Conservation (phyloP, 1,139 yeast species). For the Pichia sp. region DNA sequence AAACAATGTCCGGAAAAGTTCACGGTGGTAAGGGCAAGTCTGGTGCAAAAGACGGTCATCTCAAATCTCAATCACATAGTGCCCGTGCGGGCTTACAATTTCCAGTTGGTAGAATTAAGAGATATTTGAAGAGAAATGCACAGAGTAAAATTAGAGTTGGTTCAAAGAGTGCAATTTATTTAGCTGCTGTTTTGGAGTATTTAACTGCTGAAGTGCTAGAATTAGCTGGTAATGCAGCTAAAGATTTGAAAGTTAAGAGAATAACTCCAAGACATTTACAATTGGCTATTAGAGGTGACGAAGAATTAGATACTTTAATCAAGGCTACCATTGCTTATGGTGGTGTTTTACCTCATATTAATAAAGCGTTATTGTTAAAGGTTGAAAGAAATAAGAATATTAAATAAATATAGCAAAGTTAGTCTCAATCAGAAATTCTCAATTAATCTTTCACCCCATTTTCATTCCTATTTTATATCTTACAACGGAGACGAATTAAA, state of each 20-base stretch:
- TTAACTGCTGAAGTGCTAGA: conserved; percentile 95
- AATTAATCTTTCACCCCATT: background rate
- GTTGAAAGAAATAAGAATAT: conserved; percentile 66
- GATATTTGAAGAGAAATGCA: conserved; percentile 86
- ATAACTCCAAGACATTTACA: conserved; percentile 98
- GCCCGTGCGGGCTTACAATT: conserved; percentile 97
- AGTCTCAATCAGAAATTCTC: background rate
- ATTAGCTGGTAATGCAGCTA: conserved; percentile 98
- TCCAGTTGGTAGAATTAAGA: conserved; percentile 98
- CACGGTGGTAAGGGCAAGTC: conserved; percentile 97
- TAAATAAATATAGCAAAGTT: background rate
- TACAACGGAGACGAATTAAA: background rate
- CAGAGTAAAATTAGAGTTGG: conserved; percentile 95
- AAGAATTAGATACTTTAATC: conserved; percentile 89
- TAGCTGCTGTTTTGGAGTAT: conserved; percentile 94
- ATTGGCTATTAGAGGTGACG: conserved; percentile 97
- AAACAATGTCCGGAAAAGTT: conserved; percentile 83
- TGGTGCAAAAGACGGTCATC: conserved; percentile 59
- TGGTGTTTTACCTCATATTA: conserved; percentile 97
- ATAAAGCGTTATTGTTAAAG: conserved; percentile 87
- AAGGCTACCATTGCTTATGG: conserved; percentile 98
- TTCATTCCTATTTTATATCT: background rate
- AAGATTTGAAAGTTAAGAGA: conserved; percentile 97
- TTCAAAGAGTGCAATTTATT: conserved; percentile 67
- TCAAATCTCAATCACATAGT: conserved; percentile 80